Conservation (phyloP, 306 rosid species). For the Prosopis cineraria region DNA sequence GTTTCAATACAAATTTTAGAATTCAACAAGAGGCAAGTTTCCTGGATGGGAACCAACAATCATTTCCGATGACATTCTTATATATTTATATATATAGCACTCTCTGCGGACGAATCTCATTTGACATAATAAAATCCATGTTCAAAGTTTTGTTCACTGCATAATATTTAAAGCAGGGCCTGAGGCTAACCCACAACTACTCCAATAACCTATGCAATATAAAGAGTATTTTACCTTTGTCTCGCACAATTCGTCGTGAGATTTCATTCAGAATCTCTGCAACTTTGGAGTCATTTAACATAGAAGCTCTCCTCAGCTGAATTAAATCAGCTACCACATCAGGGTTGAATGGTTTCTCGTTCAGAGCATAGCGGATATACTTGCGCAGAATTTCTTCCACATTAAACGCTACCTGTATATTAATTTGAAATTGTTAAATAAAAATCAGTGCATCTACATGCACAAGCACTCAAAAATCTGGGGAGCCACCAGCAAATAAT, state of each 20-base stretch:
- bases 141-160: slow-evolving; percentile 3
- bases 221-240: slow-evolving; percentile 63
- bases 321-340: slow-evolving; percentile 74
- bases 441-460: neutral
- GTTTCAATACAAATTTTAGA: neutral
- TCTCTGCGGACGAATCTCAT: slow-evolving; percentile 7
- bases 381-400: slow-evolving; percentile 80
- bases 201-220: slow-evolving; percentile 2
- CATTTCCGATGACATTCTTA: neutral
- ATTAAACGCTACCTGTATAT: slow-evolving; percentile 80
- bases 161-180: neutral
- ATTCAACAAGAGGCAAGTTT: slow-evolving; percentile 11
- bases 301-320: slow-evolving; percentile 74
- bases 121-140: too few relatives aligned
- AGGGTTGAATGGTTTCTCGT: slow-evolving; percentile 91
- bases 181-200: neutral
- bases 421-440: slow-evolving; percentile 37
- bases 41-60: neutral
- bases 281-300: slow-evolving; percentile 62
- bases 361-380: slow-evolving; percentile 83
- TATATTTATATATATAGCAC: slow-evolving; percentile 2
- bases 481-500: slow-evolving; percentile 7
- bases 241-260: slow-evolving; percentile 83
- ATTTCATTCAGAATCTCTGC: slow-evolving; percentile 79
- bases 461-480: slow-evolving; percentile 16